A percentile compares a stretch with the other conserved stretches of the same genome.
Evolutionary conservation across 257 asterid genomes (phyloP).

Genomic region (Fraxinus quadrangulata): DNA sequence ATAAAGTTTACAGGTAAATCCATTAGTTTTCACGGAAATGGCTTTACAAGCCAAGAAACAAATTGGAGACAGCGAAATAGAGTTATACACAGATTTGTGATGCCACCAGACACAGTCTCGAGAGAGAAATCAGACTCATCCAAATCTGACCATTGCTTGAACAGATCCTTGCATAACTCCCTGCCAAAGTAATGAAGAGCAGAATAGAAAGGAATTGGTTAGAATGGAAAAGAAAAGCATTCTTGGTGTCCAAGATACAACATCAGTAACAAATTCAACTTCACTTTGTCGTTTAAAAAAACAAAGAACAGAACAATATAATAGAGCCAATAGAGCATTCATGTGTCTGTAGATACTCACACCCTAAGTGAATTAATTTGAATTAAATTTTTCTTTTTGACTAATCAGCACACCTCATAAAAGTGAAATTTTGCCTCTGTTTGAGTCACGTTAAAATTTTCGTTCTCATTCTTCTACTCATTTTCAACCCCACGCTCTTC

Average conservation of each 20-base stretch:
- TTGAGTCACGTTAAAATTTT: no score
- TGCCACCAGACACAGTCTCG: slow-evolving; percentile 94
- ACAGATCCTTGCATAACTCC: slow-evolving; percentile 82
- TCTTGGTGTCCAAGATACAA: not conserved
- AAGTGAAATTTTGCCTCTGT: not conserved
- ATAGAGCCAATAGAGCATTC: slow-evolving; percentile 6
- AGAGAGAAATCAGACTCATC: slow-evolving; percentile 74
- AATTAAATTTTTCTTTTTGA: not conserved
- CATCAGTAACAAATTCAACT: not conserved
- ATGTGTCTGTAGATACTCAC: not conserved
- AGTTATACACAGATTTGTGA: slow-evolving; percentile 78
- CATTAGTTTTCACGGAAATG: not conserved
- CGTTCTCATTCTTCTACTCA: no score
- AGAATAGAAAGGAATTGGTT: not conserved
- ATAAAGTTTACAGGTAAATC: not conserved
- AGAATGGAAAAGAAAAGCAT: slow-evolving; percentile 1
- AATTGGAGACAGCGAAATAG: not conserved
- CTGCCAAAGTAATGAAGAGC: slow-evolving; percentile 41
- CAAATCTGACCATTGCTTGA: slow-evolving; percentile 72
- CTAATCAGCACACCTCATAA: slow-evolving; percentile 9
- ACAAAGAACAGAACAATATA: not conserved
- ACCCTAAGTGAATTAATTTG: slow-evolving; percentile 1
- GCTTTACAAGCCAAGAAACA: not conserved
- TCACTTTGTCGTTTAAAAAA: slow-evolving; percentile 1
- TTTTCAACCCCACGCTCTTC: no score